A percentile compares a stretch with the other conserved stretches of the same genome.
Evolutionary conservation across 345 rosid genomes (phyloP).

Genomic region (Salix arbutifolia): DNA sequence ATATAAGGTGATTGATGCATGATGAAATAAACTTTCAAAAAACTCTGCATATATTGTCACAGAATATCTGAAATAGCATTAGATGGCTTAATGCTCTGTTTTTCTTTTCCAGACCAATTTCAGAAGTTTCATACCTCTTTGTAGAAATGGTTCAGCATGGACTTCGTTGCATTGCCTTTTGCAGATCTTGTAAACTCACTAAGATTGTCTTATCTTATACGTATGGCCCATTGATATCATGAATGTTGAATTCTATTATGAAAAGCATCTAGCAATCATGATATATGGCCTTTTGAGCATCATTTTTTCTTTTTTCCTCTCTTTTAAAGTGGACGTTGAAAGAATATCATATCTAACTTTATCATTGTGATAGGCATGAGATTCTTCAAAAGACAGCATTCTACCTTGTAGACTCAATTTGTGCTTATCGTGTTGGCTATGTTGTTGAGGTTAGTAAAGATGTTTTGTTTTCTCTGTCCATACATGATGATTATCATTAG

Average conservation of each 20-base stretch:
- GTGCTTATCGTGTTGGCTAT: constrained; percentile 92
- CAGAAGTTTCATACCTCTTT: constrained; percentile 67
- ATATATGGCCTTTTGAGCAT: background rate
- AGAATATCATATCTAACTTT: constrained; percentile 7
- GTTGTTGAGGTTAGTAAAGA: constrained; percentile 55
- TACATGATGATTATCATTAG: background rate
- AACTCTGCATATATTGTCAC: background rate
- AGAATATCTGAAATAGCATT: background rate
- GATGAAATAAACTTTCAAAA: background rate
- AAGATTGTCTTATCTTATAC: constrained; percentile 80
- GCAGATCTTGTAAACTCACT: constrained; percentile 85
- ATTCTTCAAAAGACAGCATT: constrained; percentile 79
- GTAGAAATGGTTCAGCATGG: constrained; percentile 99
- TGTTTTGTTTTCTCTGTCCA: background rate
- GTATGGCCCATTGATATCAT: constrained; percentile 43
- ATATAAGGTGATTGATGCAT: background rate
- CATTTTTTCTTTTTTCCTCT: background rate
- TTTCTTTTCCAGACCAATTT: constrained; percentile 57
- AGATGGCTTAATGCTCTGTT: constrained; percentile 11
- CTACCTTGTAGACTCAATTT: constrained; percentile 56
- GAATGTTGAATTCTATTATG: background rate
- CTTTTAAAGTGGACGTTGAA: constrained; percentile 4
- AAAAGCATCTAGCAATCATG: background rate
- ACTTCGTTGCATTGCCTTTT: constrained; percentile 88
- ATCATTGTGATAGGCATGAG: constrained; percentile 52